A percentile compares a stretch with the other conserved stretches of the same genome.
These are phyloP conservation scores for Gossypium thurberi DNA, from an alignment of 345 rosid species.

Conservation along the genomic window DNA sequence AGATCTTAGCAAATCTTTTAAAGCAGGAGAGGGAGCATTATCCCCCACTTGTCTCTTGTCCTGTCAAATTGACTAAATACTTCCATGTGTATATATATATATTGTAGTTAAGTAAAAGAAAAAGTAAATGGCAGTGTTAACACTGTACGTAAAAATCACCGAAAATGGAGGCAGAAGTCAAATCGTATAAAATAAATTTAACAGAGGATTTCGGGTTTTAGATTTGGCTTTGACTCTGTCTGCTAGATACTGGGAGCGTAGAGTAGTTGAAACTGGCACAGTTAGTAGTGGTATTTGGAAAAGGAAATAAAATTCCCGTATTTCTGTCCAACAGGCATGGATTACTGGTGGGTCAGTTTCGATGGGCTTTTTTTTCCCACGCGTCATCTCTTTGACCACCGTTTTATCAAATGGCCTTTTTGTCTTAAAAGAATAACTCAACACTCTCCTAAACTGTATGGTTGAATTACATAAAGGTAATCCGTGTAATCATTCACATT, in stretches of 20 bases:
- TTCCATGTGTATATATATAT: neutral
- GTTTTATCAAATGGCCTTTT: neutral
- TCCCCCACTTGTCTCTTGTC: constrained; percentile 3
- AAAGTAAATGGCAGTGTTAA: neutral
- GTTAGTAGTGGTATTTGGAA: neutral
- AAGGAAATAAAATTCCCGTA: neutral
- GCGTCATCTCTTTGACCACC: neutral
- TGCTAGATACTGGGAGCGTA: neutral
- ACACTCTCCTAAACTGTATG: too few relatives aligned
- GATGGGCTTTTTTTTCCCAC: neutral
- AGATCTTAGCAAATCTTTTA: constrained; percentile 10
- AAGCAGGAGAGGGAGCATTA: neutral
- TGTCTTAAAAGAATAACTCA: too few relatives aligned
- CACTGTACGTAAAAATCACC: neutral
- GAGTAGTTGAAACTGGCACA: neutral
- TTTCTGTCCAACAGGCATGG: neutral
- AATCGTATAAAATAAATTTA: neutral
- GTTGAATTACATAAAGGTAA: too few relatives aligned
- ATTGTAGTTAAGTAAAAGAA: neutral
- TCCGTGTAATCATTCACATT: too few relatives aligned
- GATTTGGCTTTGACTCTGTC: neutral
- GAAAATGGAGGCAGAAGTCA: neutral
- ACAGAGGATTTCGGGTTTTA: neutral
- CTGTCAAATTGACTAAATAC: neutral
- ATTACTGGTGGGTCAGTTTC: neutral